Evolutionary conservation across 2,329 filamentous ascomycete genomes (phyloP), one percentile per base, ranked within the genome.

Genomic region (Clathrospora elynae): DNA sequence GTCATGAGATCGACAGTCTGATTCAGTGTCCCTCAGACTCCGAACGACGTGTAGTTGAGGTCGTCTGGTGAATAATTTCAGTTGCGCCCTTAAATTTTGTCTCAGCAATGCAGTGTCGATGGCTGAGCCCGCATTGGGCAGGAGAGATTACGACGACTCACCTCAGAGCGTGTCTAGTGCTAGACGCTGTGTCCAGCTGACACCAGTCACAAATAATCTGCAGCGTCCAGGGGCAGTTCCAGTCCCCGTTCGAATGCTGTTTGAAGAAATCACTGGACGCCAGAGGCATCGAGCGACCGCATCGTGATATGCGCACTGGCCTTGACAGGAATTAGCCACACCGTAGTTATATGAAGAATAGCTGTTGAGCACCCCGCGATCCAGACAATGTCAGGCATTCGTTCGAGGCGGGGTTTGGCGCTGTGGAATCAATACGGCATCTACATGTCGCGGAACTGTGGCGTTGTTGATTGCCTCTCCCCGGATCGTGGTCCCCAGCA

Each of bases 381-480:
- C 38, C 45, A 49, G 24, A 30, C 49, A 58, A 35, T 48, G 14
- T 20, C 39, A 46, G 47, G 46, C 29, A 47, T 46, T 51, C 35
- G 31, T 39, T 46, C 20, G 34, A 38, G 39, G 43, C 44, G 44
- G 46, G 35, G 39, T 33, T 26, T 45, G 49, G 54, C 46, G 55
- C 46, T 43, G 45, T 57, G 42, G 47, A 61, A 54, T 61, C 57
- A 58, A 62, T 58, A 64, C 49, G 43, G 55, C 45, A 62, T 55
- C 33, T 30, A 42, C 35, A 62, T 64, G 58, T 57, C 59, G 65
- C 67, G 58, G 34, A 40, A 69, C 65, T 50, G 59, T 69, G 67
- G 66, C 66, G 62, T 47, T 57, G 46, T 53, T 57, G 53, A 54
- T 55, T 59, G 47, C 46, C 39, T 51, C 35, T 55, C 49, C 53